A percentile compares a stretch with the other conserved stretches of the same genome.
phyloP scores from a whole-genome alignment of 805 yeast genomes.

The Wickerhamiella lipophila region DNA sequence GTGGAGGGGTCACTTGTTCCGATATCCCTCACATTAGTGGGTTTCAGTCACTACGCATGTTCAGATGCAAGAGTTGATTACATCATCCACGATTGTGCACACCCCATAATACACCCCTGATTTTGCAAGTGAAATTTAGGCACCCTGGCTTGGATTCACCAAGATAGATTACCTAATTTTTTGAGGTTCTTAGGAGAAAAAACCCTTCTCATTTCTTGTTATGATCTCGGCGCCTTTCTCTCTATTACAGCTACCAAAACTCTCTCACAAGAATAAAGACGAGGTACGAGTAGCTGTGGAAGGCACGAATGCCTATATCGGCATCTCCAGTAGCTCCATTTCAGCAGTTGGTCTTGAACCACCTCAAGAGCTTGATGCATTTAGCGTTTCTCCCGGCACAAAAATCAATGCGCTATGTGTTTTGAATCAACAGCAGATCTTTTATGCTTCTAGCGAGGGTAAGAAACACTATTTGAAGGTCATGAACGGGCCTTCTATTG shows the following conservation, averaged over 20 bases:
- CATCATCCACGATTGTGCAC: not conserved
- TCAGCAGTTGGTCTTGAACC: conserved; percentile 24
- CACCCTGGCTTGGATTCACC: too few species aligned
- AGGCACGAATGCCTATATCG: conserved; percentile 19
- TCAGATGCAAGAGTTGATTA: not conserved
- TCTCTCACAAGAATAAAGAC: conserved; percentile 1
- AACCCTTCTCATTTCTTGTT: not conserved
- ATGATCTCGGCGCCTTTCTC: conserved; percentile 23
- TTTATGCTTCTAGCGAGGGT: conserved; percentile 25
- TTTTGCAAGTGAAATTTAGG: not conserved
- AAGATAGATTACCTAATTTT: conserved; percentile 11
- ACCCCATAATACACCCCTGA: not conserved
- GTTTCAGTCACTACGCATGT: not conserved
- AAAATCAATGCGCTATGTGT: conserved; percentile 20
- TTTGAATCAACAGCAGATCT: conserved; percentile 8
- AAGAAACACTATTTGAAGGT: conserved; percentile 20
- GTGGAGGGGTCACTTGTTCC: too few species aligned
- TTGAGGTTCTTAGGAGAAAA: not conserved
- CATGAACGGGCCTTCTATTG: conserved; percentile 6
- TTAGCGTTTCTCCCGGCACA: conserved; percentile 27
- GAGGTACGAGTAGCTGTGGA: conserved; percentile 12
- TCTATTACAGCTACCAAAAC: conserved; percentile 20
- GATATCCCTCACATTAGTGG: too few species aligned
- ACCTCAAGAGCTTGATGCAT: conserved; percentile 26
- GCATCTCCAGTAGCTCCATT: conserved; percentile 26